Evolutionary conservation across 805 yeast genomes (phyloP).

Genomic region (Metschnikowia matae): DNA sequence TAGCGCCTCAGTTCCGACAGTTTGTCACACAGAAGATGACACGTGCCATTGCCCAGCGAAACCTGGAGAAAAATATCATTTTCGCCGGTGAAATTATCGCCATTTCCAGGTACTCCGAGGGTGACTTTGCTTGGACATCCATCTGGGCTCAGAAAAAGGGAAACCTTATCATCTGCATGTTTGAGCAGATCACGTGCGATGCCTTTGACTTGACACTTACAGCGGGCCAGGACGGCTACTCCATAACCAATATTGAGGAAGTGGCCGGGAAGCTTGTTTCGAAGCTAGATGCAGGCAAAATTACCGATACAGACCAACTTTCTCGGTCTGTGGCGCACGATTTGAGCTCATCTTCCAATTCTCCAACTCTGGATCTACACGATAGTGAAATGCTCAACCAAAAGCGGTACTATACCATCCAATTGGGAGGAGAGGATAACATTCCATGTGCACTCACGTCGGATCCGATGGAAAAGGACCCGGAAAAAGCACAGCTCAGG

Average conservation of each 20-base stretch:
- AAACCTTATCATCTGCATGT: constrained; percentile 70
- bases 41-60: constrained; percentile 11
- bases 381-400: constrained; percentile 43
- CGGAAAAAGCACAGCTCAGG: constrained; percentile 41
- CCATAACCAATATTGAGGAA: constrained; percentile 25
- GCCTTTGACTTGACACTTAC: constrained; percentile 20
- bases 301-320: constrained; percentile 19
- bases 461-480: constrained; percentile 48
- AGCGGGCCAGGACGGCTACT: constrained; percentile 9
- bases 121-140: constrained; percentile 74
- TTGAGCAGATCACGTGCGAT: constrained; percentile 71
- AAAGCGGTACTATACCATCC: constrained; percentile 59
- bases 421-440: constrained; percentile 42
- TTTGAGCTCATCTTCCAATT: constrained; percentile 8
- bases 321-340: constrained; percentile 28
- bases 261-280: constrained; percentile 34
- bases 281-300: constrained; percentile 14
- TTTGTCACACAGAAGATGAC: constrained; percentile 59
- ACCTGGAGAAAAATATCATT: constrained; percentile 43
- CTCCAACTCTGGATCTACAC: constrained; percentile 18
- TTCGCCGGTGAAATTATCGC: constrained; percentile 86
- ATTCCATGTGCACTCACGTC: constrained; percentile 75
- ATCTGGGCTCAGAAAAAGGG: constrained; percentile 84
- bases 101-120: constrained; percentile 60
- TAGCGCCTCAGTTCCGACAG: constrained; percentile 70